Evolutionary conservation across 2,329 filamentous ascomycete species (phyloP).

Genomic region (Juglanconis oblonga): DNA sequence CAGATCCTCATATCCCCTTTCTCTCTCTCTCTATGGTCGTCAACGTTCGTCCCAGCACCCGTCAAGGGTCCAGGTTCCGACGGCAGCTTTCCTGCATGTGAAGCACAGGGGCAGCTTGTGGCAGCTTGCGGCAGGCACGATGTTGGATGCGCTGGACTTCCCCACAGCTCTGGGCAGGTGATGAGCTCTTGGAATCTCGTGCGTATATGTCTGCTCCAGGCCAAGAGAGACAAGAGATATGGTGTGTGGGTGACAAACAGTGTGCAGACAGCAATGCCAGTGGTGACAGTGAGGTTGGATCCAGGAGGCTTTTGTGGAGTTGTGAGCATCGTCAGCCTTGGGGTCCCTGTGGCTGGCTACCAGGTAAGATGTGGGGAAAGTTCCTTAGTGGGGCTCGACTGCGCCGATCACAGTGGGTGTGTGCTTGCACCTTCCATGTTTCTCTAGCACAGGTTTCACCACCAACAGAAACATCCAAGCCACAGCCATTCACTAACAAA

Average conservation of each 20-base stretch:
- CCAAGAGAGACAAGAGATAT: background rate
- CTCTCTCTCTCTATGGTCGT: slow-evolving; percentile 15
- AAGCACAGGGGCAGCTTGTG: slow-evolving; percentile 11
- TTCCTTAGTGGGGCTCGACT: background rate
- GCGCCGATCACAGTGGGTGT: background rate
- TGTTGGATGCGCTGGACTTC: background rate
- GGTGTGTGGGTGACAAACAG: background rate
- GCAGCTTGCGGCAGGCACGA: background rate
- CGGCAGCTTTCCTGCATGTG: slow-evolving; percentile 25
- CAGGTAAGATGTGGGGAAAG: background rate
- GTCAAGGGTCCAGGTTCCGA: slow-evolving; percentile 30
- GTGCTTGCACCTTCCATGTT: background rate
- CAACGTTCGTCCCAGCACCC: slow-evolving; percentile 28
- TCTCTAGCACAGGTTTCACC: background rate
- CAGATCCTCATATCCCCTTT: slow-evolving; percentile 18
- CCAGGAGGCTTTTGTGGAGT: background rate
- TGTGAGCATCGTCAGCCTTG: slow-evolving; percentile 13
- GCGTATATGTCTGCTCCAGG: background rate
- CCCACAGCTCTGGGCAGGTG: background rate
- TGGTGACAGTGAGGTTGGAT: background rate
- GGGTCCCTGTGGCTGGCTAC: slow-evolving; percentile 11
- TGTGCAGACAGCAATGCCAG: background rate
- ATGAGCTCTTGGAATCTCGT: background rate
- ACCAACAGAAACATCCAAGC: background rate
- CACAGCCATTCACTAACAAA: background rate